Conservation (phyloP, 2,329 filamentous ascomycete genomes). For the Dichotomopilus funicola region DNA sequence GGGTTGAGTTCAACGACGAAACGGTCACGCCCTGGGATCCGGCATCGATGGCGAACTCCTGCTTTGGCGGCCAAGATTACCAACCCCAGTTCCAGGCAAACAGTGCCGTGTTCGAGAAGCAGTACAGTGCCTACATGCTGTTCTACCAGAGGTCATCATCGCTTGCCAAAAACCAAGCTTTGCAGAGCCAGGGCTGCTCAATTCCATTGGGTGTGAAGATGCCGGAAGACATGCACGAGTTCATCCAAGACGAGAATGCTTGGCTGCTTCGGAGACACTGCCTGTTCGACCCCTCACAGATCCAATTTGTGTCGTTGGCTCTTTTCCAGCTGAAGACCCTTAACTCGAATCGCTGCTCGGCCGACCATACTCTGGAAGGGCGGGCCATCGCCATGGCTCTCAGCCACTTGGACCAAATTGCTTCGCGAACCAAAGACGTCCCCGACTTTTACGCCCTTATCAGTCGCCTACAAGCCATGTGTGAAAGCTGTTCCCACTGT, state of each 20-base stretch:
- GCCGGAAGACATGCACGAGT: conserved; percentile 41
- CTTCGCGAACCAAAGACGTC: conserved; percentile 63
- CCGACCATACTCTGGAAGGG: conserved; percentile 41
- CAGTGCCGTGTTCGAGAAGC: conserved; percentile 54
- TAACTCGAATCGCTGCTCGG: conserved; percentile 42
- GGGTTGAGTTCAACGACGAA: conserved; percentile 96
- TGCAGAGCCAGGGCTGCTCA: conserved; percentile 32
- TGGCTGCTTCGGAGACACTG: conserved; percentile 69
- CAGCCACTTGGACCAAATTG: conserved; percentile 67
- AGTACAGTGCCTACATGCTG: conserved; percentile 91
- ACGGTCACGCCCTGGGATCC: conserved; percentile 71
- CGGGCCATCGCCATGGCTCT: conserved; percentile 50
- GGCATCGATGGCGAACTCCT: conserved; percentile 62
- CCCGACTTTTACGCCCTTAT: conserved; percentile 52
- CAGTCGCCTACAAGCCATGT: conserved; percentile 39
- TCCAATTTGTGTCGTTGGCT: conserved; percentile 57
- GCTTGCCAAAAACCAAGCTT: conserved; percentile 48
- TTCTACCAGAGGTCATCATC: conserved; percentile 83
- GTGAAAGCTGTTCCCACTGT: conserved; percentile 46
- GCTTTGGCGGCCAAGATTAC: conserved; percentile 68
- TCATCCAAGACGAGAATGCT: conserved; percentile 67
- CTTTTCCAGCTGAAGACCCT: conserved; percentile 50
- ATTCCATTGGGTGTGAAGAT: conserved; percentile 42
- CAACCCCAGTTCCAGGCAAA: conserved; percentile 40
- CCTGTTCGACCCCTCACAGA: conserved; percentile 67